phyloP scores from a whole-genome alignment of 441 rosid species.

The Erodium chrysanthum region DNA sequence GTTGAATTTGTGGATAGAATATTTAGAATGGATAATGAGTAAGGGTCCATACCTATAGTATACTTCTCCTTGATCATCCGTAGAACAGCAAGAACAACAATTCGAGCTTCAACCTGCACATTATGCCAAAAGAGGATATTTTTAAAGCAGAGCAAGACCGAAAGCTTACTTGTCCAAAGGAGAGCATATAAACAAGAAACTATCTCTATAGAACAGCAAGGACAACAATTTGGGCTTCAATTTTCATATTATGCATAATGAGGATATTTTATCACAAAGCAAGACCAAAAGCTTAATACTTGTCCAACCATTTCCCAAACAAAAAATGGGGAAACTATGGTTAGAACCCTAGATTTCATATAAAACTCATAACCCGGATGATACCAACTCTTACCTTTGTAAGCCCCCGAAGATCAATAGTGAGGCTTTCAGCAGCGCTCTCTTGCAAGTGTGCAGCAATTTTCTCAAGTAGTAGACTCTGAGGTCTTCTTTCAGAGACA shows the following conservation, averaged over 20 bases:
- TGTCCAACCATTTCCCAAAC: no score
- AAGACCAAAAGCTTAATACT: no score
- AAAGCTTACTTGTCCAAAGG: background rate
- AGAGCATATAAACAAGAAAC: background rate
- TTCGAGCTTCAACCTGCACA: slow-evolving; percentile 78
- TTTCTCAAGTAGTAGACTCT: slow-evolving; percentile 63
- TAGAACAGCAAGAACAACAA: slow-evolving; percentile 76
- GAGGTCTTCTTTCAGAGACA: slow-evolving; percentile 33
- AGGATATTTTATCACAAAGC: no score
- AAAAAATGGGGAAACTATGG: no score
- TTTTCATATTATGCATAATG: no score
- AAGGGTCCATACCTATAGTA: slow-evolving; percentile 33
- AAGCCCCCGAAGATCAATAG: slow-evolving; percentile 71
- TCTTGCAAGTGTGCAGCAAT: slow-evolving; percentile 61
- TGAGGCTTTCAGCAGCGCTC: slow-evolving; percentile 40
- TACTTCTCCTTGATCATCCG: slow-evolving; percentile 82
- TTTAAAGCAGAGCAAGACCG: background rate
- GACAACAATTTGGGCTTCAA: no score
- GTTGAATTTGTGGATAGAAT: background rate
- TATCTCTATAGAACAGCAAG: no score
- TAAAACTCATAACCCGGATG: background rate
- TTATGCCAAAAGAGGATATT: slow-evolving; percentile 19
- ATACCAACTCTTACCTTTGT: slow-evolving; percentile 41
- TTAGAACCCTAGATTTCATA: background rate
- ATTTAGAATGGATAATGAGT: background rate